Evolutionary conservation across 371 early-diverging fungal species (phyloP).

Genomic region (Syncephalastrum contaminatum): DNA sequence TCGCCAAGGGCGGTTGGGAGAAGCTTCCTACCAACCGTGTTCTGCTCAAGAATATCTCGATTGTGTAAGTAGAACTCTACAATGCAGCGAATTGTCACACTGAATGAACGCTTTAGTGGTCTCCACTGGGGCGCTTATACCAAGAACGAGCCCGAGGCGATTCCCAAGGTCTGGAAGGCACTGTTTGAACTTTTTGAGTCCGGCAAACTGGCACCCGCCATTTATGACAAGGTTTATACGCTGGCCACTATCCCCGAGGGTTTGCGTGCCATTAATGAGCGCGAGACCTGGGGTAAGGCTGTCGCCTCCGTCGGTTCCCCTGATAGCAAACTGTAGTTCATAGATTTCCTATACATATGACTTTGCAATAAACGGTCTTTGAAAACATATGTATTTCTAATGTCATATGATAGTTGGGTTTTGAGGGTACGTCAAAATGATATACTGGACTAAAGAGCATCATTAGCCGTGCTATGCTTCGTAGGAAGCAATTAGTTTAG

Average conservation of each 20-base stretch:
- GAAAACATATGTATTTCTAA: too few relatives aligned
- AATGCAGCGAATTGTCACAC: too few relatives aligned
- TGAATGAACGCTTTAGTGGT: conserved; percentile 22
- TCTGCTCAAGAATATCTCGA: conserved; percentile 79
- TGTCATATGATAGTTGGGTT: too few relatives aligned
- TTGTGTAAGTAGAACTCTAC: conserved; percentile 29
- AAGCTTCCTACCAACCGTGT: conserved; percentile 79
- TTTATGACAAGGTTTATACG: conserved; percentile 70
- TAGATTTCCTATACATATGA: too few relatives aligned
- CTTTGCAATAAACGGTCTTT: too few relatives aligned
- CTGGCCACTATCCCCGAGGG: conserved; percentile 69
- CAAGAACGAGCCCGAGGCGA: conserved; percentile 61
- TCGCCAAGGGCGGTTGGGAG: conserved; percentile 83
- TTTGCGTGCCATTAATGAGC: conserved; percentile 65
- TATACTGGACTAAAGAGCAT: too few relatives aligned
- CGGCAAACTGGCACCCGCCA: conserved; percentile 64
- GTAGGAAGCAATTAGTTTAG: too few relatives aligned
- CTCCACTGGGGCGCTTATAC: conserved; percentile 77
- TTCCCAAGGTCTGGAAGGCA: conserved; percentile 72
- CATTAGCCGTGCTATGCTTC: too few relatives aligned
- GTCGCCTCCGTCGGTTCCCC: conserved; percentile 46
- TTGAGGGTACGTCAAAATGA: too few relatives aligned
- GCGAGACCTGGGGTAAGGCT: conserved; percentile 84
- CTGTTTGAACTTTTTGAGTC: conserved; percentile 66
- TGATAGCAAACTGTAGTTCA: conserved; percentile 45